Conservation (phyloP, 139 green algal species). For the Closterium sp. region DNA sequence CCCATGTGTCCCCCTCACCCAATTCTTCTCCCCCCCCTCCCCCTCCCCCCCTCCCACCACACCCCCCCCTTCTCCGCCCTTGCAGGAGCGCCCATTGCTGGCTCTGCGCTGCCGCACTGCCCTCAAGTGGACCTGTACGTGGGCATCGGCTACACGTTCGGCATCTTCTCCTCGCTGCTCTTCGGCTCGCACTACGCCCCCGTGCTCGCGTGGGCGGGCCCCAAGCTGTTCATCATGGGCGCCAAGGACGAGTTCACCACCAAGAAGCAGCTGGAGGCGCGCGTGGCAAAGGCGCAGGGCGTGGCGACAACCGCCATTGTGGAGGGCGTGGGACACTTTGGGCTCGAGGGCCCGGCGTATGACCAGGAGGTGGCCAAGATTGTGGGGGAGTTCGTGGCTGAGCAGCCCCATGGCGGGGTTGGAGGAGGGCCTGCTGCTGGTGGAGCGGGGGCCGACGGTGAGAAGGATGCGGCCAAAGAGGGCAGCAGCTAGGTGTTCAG, state of each 20-base stretch:
- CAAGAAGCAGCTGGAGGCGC: neutral
- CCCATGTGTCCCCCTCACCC: neutral
- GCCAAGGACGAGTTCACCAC: slow-evolving; percentile 11
- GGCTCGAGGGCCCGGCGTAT: slow-evolving; percentile 15
- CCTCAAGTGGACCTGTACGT: neutral
- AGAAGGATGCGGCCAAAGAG: too few relatives aligned
- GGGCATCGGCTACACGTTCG: slow-evolving; percentile 23
- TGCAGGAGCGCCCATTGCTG: slow-evolving; percentile 23
- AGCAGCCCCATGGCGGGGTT: too few relatives aligned
- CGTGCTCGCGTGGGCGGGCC: neutral
- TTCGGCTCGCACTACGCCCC: slow-evolving; percentile 18
- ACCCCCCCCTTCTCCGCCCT: neutral
- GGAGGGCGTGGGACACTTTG: slow-evolving; percentile 22
- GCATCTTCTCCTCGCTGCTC: slow-evolving; percentile 3
- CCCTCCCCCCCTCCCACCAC: neutral
- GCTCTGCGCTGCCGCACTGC: neutral
- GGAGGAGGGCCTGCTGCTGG: too few relatives aligned
- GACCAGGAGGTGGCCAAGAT: neutral
- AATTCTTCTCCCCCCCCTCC: neutral
- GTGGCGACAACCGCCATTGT: neutral
- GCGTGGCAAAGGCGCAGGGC: neutral
- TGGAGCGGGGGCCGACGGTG: too few relatives aligned
- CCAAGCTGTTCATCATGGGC: slow-evolving; percentile 32
- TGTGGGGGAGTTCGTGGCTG: neutral
- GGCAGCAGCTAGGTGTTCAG: too few relatives aligned